Percentiles rank a stretch among this genome's conserved stretches.
Evolutionary conservation across 208 protist genomes (phyloP).

Genomic region (Endotrypanum monterogeii): DNA sequence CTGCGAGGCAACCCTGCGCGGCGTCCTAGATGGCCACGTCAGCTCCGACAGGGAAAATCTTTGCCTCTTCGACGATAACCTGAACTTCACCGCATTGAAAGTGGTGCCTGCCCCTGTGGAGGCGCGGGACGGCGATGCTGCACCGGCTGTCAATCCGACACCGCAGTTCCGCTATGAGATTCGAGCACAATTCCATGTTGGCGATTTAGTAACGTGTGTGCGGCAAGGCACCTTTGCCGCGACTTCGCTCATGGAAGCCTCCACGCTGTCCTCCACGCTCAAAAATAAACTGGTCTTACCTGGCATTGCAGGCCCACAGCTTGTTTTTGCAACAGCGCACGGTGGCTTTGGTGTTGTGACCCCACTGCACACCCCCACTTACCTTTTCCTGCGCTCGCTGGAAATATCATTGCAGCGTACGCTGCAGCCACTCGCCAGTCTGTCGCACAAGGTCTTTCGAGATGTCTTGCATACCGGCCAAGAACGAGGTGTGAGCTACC

Average conservation of each 20-base stretch:
- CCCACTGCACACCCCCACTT: conserved; percentile 48
- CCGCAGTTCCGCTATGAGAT: conserved; percentile 20
- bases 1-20: conserved; percentile 52
- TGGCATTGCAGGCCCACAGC: conserved; percentile 52
- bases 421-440: conserved; percentile 27
- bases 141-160: background rate
- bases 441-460: conserved; percentile 45
- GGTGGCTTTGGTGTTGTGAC: conserved; percentile 78
- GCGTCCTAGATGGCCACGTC: conserved; percentile 62
- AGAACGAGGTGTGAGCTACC: conserved; percentile 43
- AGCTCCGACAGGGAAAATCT: conserved; percentile 20
- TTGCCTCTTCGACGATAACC: conserved; percentile 67
- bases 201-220: conserved; percentile 71
- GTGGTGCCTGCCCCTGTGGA: conserved; percentile 25
- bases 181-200: conserved; percentile 69
- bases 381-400: conserved; percentile 49
- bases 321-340: conserved; percentile 76
- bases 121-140: conserved; percentile 7
- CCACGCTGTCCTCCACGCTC: background rate
- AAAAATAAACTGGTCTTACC: conserved; percentile 20
- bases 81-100: conserved; percentile 55
- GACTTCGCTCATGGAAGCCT: conserved; percentile 11
- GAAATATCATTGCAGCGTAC: conserved; percentile 46
- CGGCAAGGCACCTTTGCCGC: conserved; percentile 68
- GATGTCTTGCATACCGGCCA: conserved; percentile 55